Evolutionary conservation across 345 rosid genomes (phyloP).

Genomic region (Melaleuca quinquenervia): DNA sequence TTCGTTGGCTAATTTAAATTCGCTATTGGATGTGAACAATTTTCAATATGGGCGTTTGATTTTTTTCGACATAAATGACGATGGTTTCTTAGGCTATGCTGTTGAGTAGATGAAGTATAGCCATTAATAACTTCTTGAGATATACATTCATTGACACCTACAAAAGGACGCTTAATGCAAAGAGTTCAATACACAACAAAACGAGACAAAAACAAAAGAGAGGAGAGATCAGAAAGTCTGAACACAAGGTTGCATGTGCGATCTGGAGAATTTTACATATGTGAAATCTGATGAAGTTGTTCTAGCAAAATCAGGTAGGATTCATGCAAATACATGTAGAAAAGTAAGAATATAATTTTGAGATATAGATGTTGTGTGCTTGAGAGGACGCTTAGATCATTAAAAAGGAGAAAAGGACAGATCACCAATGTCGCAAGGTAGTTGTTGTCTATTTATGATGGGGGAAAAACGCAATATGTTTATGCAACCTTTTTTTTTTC

Average conservation of each 20-base stretch:
- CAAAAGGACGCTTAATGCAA: not conserved
- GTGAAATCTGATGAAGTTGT: not conserved
- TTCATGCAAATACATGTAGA: not conserved
- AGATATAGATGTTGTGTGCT: not conserved
- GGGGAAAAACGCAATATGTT: not conserved
- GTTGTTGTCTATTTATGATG: not conserved
- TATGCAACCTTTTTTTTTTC: not conserved
- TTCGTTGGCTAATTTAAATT: not conserved
- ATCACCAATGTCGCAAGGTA: not conserved
- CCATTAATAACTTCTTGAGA: not conserved
- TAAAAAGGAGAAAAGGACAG: not conserved
- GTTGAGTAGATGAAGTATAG: not conserved
- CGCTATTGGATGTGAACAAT: not conserved
- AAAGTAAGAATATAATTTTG: not conserved
- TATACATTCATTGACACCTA: not conserved
- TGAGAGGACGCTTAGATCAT: not conserved
- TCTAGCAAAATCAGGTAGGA: not conserved
- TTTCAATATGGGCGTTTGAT: not conserved
- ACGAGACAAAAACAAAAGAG: not conserved
- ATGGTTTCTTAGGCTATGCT: not conserved
- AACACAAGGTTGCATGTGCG: not conserved
- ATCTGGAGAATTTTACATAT: not conserved
- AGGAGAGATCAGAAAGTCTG: not conserved
- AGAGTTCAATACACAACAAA: not conserved
- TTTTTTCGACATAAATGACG: not conserved